These are phyloP conservation scores for Pseudopithomyces chartarum DNA, from an alignment of 2,329 filamentous ascomycete species.

Conservation along the genomic window DNA sequence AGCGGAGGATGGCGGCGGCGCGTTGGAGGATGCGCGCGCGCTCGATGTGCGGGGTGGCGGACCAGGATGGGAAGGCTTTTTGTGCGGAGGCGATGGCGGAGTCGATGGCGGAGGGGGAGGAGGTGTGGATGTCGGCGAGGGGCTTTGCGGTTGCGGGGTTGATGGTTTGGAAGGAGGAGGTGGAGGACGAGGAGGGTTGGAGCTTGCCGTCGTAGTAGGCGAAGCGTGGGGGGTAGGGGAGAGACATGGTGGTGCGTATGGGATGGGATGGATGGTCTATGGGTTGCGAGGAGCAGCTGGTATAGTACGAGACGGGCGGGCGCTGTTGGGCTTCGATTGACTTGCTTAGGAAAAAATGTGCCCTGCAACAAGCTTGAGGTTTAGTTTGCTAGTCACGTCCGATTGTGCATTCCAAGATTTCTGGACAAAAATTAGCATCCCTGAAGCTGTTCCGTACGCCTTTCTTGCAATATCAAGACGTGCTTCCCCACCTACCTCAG, in stretches of 20 bases:
- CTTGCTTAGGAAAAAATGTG: too few species aligned
- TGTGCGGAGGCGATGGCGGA: slow-evolving; percentile 73
- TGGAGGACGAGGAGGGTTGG: slow-evolving; percentile 64
- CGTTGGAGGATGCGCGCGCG: slow-evolving; percentile 79
- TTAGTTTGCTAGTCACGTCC: too few species aligned
- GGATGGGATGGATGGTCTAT: neutral
- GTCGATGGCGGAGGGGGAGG: slow-evolving; percentile 70
- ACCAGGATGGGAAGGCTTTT: slow-evolving; percentile 76
- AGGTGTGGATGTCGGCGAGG: slow-evolving; percentile 73
- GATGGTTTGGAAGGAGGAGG: slow-evolving; percentile 71
- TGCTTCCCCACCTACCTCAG: neutral
- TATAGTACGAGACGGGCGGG: too few species aligned
- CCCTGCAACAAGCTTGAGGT: too few species aligned
- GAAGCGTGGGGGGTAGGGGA: slow-evolving; percentile 60
- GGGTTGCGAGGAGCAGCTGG: too few species aligned
- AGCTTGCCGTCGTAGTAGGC: slow-evolving; percentile 77
- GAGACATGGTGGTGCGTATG: slow-evolving; percentile 28
- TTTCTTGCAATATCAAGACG: too few species aligned
- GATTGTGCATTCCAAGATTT: too few species aligned
- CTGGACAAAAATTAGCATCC: too few species aligned
- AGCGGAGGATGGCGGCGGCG: slow-evolving; percentile 74
- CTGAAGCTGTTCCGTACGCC: too few species aligned
- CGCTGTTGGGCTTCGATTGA: too few species aligned
- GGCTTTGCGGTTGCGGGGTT: slow-evolving; percentile 73
- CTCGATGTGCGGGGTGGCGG: slow-evolving; percentile 72